Evolutionary conservation across 225 moss, liverwort and hornwort species (phyloP).

Genomic region (Pseudoscleropodium purum): DNA sequence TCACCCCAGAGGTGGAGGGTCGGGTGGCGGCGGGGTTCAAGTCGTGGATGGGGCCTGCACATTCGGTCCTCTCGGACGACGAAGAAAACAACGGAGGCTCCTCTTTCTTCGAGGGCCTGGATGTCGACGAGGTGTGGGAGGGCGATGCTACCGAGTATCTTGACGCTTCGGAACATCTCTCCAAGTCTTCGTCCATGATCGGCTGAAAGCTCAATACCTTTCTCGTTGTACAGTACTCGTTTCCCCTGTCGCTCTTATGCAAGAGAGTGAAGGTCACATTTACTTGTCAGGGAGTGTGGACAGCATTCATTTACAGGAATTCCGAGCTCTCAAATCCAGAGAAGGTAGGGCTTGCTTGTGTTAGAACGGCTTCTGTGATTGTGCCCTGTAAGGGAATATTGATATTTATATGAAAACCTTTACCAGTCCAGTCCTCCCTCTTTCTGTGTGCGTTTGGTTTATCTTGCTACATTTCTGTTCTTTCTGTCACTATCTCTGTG

Average conservation of each 20-base stretch:
- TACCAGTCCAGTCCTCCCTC: neutral
- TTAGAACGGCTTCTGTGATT: neutral
- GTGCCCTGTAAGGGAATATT: neutral
- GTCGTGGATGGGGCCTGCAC: constrained; percentile 70
- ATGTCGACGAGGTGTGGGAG: constrained; percentile 76
- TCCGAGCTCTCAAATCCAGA: neutral
- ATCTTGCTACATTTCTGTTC: neutral
- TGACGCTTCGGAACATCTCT: constrained; percentile 28
- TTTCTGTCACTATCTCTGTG: neutral
- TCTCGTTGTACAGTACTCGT: neutral
- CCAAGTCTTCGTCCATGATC: constrained; percentile 18
- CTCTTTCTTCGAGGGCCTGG: constrained; percentile 32
- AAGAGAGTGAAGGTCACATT: neutral
- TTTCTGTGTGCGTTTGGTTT: neutral
- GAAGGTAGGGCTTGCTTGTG: neutral
- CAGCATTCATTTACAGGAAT: neutral
- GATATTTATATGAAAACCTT: neutral
- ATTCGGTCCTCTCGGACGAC: constrained; percentile 47
- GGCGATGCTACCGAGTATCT: constrained; percentile 60
- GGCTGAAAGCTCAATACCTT: neutral
- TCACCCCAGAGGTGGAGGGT: constrained; percentile 53
- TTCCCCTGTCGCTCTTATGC: neutral
- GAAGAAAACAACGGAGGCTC: constrained; percentile 16
- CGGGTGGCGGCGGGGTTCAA: constrained; percentile 53
- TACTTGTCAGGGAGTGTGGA: neutral